Base-by-base conservation (phyloP, 2,329 filamentous ascomycete genomes). In the Penicillium sp. region DNA sequence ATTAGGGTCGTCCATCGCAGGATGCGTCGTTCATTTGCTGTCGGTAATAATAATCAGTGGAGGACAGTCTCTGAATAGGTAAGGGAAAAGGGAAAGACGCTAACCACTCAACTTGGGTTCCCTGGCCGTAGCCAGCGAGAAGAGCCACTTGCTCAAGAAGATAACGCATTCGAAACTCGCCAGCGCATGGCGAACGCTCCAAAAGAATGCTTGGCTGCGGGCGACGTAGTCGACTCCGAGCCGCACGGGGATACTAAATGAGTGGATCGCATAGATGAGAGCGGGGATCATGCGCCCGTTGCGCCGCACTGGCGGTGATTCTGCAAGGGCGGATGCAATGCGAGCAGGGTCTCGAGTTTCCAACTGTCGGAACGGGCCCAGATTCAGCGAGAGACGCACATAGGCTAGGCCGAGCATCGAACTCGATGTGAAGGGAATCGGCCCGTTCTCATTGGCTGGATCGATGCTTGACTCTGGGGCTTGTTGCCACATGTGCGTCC, bases 401-500 rank as follows among this genome's bases (percentile, higher is more conserved):
- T 63, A 63, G 6, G 56, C 61, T 45, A 60, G 47, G 29, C 52
- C 49, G 6, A 63, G 52, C 6, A 60, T 31, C 4, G 56, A 35
- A 23, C 61, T 63, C 2, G 61, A 63, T 13, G 47, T 60, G 29
- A 60, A 60, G 5, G 61, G 61, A 15, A 63, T 26, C 7, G 61
- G 61, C 3, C 56, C 61, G n/a, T 63, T 63, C 7, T 51, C 47
- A 21, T 63, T 52, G 3, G 41, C 17, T 8, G 56, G 61, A 35
- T 63, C 56, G 1, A 63, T 19, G 23, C 53, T 63, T 3, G 56
- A 63, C 48, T 63, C 61, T 9, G 61, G 61, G 7, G 56, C 57
- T 45, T 48, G 51, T 53, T 63, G 56, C 61, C 61, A 63, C 15
- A 8, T 48, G 17, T 41, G 21, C 1, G 61, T 60, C 61, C 61